These are phyloP conservation scores for Phoma sp. DNA, from an alignment of 2,329 filamentous ascomycete species.

Conservation along the genomic window DNA sequence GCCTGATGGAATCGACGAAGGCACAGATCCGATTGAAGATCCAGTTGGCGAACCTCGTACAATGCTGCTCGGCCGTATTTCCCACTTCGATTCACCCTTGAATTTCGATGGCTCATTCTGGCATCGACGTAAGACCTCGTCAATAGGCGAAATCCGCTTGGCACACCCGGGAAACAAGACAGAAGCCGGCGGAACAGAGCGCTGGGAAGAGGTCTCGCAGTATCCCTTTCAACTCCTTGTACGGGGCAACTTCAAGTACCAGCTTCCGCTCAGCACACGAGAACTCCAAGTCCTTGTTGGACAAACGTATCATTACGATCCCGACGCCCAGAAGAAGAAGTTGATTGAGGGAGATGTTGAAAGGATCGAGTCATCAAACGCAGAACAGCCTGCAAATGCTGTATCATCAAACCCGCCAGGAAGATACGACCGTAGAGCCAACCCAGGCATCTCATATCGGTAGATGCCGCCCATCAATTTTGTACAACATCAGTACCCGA, in stretches of 20 bases:
- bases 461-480: conserved; percentile 23
- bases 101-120: conserved; percentile 91
- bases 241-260: conserved; percentile 87
- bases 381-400: conserved; percentile 11
- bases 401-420: conserved; percentile 36
- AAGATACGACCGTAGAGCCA: conserved; percentile 40
- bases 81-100: conserved; percentile 84
- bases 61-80: conserved; percentile 89
- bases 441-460: conserved; percentile 18
- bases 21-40: conserved; percentile 70
- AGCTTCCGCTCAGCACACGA: conserved; percentile 65
- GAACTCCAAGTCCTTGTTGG: conserved; percentile 60
- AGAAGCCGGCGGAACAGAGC: conserved; percentile 77
- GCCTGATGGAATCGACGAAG: conserved; percentile 54
- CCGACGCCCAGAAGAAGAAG: conserved; percentile 46
- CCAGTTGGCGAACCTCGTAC: conserved; percentile 71
- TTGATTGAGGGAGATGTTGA: conserved; percentile 20
- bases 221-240: conserved; percentile 95
- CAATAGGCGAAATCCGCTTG: conserved; percentile 84
- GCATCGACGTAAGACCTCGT: conserved; percentile 73
- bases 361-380: conserved; percentile 17
- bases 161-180: conserved; percentile 87
- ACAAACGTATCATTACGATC: conserved; percentile 47
- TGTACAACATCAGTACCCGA: conserved; percentile 30
- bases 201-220: conserved; percentile 90